Conservation (phyloP, 805 yeast species). For the Cyberlindnera subsufficiens region DNA sequence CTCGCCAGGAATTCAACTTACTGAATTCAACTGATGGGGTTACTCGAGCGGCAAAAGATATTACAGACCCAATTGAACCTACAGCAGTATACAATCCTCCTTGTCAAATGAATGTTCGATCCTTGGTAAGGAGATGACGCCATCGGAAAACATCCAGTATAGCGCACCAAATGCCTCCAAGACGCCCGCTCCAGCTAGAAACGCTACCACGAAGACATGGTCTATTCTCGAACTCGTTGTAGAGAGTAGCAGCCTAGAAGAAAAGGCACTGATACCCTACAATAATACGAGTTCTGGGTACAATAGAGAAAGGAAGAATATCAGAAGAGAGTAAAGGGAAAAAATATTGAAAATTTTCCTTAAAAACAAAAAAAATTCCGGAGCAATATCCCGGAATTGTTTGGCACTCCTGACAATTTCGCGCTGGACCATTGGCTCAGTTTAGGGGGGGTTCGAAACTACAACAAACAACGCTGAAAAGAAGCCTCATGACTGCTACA, state of each 20-base stretch:
- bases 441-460: background rate
- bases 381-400: no score
- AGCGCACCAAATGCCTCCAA: conserved; percentile 7
- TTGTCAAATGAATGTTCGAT: conserved; percentile 17
- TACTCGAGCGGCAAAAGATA: no score
- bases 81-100: no score
- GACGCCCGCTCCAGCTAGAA: conserved; percentile 31
- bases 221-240: conserved; percentile 24
- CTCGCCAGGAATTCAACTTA: no score
- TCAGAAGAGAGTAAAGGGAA: background rate
- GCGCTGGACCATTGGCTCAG: no score
- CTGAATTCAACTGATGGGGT: no score
- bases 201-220: conserved; percentile 8
- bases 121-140: conserved; percentile 33
- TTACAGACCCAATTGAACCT: no score
- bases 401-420: no score
- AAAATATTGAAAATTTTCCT: background rate
- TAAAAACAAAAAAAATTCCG: no score
- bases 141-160: conserved; percentile 17
- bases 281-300: conserved; percentile 24
- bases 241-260: conserved; percentile 23
- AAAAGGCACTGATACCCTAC: conserved; percentile 24
- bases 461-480: background rate
- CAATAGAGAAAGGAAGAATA: conserved; percentile 14
- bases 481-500: background rate